A percentile compares a stretch with the other conserved stretches of the same genome.
These are phyloP conservation scores for Erythrophleum fordii DNA, from an alignment of 306 rosid genomes.

Conservation along the genomic window DNA sequence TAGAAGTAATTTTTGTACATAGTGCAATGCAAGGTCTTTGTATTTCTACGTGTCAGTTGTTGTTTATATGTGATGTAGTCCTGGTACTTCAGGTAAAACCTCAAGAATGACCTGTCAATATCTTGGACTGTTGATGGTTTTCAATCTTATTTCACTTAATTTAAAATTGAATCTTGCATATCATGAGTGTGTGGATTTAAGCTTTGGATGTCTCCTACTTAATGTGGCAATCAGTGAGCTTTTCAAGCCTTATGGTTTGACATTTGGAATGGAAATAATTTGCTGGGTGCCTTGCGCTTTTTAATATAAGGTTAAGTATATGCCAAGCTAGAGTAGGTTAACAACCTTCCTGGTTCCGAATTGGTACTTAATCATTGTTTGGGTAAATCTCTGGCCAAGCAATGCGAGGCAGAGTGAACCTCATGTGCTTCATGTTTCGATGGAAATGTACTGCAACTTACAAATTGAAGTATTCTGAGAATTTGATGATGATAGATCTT, in stretches of 20 bases:
- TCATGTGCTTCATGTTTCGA: too few species aligned
- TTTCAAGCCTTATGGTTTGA: neutral
- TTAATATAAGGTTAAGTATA: neutral
- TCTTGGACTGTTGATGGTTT: conserved; percentile 15
- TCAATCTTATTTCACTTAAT: neutral
- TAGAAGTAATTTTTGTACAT: conserved; percentile 40
- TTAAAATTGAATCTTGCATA: conserved; percentile 14
- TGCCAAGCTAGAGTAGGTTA: neutral
- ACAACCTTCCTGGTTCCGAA: too few species aligned
- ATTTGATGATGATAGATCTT: neutral
- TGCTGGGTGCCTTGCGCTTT: neutral
- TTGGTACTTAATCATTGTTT: too few species aligned
- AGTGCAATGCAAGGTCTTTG: conserved; percentile 21
- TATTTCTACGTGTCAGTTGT: conserved; percentile 13
- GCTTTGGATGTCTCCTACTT: conserved; percentile 8
- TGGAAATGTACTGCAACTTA: too few species aligned
- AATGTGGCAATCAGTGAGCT: conserved; percentile 6
- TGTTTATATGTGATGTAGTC: conserved; percentile 28
- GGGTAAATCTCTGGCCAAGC: too few species aligned
- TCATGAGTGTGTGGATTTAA: neutral
- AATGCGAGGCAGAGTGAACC: too few species aligned
- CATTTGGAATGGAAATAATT: neutral
- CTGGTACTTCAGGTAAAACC: conserved; percentile 22
- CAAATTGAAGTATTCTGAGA: too few species aligned
- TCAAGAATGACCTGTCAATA: conserved; percentile 1